These are phyloP conservation scores for Talaromyces trachyspermus DNA, from an alignment of 495 filamentous ascomycete species.

Conservation along the genomic window DNA sequence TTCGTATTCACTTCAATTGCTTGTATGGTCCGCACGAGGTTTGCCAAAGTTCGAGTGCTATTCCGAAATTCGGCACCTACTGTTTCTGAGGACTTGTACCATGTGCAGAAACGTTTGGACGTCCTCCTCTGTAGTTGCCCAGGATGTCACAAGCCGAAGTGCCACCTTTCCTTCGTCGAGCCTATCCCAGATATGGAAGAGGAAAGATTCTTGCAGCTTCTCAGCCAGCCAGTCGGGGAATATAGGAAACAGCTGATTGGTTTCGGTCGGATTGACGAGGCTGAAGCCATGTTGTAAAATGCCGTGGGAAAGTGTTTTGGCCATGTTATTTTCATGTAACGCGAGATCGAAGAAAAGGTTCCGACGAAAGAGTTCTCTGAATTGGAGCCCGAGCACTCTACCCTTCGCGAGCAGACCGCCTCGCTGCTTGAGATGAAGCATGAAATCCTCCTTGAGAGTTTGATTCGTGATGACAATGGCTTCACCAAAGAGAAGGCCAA, in stretches of 20 bases:
- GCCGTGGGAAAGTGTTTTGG: conserved; percentile 23
- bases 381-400: conserved; percentile 35
- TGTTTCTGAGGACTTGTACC: too few species aligned
- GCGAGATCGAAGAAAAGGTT: conserved; percentile 34
- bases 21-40: too few species aligned
- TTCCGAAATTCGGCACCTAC: too few species aligned
- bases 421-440: conserved; percentile 38
- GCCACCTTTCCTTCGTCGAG: conserved; percentile 18
- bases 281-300: conserved; percentile 24
- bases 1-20: too few species aligned
- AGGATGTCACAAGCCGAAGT: conserved; percentile 30
- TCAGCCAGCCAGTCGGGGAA: conserved; percentile 17
- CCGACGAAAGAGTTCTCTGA: conserved; percentile 33
- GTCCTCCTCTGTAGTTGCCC: conserved; percentile 38
- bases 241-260: conserved; percentile 31
- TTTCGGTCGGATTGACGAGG: conserved; percentile 26
- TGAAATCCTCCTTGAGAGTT: conserved; percentile 30
- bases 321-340: conserved; percentile 34
- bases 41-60: too few species aligned
- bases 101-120: too few species aligned
- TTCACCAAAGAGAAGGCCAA: conserved; percentile 35
- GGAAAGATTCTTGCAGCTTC: conserved; percentile 22
- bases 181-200: conserved; percentile 30
- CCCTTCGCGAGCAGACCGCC: conserved; percentile 39
- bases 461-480: conserved; percentile 32